These are phyloP conservation scores for Leccinum longicurvipes DNA, from an alignment of 768 basidiomycete genomes.

Conservation along the genomic window DNA sequence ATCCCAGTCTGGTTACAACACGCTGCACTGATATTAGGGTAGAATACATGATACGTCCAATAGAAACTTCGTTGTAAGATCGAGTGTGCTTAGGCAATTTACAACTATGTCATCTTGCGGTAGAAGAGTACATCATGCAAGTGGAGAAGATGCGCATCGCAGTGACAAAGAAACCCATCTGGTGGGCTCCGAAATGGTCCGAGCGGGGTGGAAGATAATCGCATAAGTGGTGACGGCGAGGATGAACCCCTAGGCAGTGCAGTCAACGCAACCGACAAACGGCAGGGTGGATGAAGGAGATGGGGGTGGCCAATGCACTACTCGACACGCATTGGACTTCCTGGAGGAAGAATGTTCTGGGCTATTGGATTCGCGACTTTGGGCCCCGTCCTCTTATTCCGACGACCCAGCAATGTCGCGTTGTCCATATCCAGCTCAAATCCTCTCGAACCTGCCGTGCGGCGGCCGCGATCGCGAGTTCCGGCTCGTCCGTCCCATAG, in stretches of 20 bases:
- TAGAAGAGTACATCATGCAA: conserved; percentile 12
- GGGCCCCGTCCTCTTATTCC: conserved; percentile 43
- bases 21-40: conserved; percentile 14
- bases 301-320: neutral
- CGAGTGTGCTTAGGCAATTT: conserved; percentile 16
- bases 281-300: neutral
- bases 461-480: conserved; percentile 54
- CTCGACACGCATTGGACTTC: conserved; percentile 34
- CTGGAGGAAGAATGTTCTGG: conserved; percentile 21
- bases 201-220: neutral
- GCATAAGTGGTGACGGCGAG: neutral
- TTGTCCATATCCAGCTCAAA: conserved; percentile 88
- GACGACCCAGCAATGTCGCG: conserved; percentile 80
- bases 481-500: conserved; percentile 67
- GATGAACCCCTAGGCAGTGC: neutral
- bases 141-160: conserved; percentile 12
- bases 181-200: neutral
- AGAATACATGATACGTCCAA: conserved; percentile 19
- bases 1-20: conserved; percentile 11
- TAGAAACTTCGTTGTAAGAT: conserved; percentile 1
- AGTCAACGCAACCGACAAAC: neutral
- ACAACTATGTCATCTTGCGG: conserved; percentile 5
- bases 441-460: conserved; percentile 26
- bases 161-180: neutral
- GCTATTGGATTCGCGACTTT: conserved; percentile 36